Evolutionary conservation across 2,329 filamentous ascomycete species (phyloP).

Genomic region (Fusarium palustre): DNA sequence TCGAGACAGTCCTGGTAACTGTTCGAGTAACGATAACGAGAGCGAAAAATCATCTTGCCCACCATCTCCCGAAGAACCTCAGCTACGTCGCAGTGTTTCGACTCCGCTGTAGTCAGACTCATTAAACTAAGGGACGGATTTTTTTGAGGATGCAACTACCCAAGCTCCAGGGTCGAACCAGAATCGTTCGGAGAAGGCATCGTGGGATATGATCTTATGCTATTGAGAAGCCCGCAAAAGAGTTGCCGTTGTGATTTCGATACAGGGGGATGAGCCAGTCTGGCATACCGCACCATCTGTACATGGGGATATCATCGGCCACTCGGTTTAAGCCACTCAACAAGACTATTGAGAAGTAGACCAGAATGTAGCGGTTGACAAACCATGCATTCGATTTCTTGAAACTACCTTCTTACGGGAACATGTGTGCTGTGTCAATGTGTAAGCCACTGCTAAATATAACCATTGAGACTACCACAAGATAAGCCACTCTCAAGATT

Average conservation of each 20-base stretch:
- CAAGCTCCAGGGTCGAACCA: not conserved
- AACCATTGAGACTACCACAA: not conserved
- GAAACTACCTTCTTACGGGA: not conserved
- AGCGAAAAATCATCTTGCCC: not conserved
- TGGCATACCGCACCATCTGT: not conserved
- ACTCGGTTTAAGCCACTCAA: not conserved
- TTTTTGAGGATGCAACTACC: not conserved
- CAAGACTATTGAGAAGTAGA: not conserved
- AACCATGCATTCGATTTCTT: not conserved
- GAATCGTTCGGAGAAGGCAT: not conserved
- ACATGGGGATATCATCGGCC: not conserved
- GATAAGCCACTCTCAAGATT: not conserved
- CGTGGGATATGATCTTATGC: not conserved
- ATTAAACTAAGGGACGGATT: not conserved
- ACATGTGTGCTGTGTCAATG: not conserved
- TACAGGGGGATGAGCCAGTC: not conserved
- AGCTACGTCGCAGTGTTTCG: not conserved
- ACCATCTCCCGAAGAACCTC: not conserved
- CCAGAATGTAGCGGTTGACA: not conserved
- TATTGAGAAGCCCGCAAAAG: not conserved
- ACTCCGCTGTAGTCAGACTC: not conserved
- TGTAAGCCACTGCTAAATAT: conserved; percentile 9
- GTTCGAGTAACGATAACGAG: not conserved
- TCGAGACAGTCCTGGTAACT: not conserved
- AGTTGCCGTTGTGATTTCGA: not conserved